Evolutionary conservation across 306 rosid species (phyloP).

Genomic region (Ziziphus jujuba): DNA sequence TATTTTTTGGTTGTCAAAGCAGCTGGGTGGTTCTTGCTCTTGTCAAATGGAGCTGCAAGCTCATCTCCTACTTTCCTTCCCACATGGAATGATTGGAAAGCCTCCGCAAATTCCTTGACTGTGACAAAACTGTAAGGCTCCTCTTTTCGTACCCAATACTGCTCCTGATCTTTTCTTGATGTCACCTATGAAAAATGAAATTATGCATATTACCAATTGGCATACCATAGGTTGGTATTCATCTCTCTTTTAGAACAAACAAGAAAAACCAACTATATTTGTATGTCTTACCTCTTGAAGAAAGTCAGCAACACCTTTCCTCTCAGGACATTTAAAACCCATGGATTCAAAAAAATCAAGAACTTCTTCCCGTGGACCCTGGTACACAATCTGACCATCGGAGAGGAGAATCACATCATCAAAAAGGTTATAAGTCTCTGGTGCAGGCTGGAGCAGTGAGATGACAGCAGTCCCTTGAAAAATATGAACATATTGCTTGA

Average conservation of each 20-base stretch:
- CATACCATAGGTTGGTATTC: no score
- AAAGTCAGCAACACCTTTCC: slow-evolving; percentile 48
- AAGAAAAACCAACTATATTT: not conserved
- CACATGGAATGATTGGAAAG: slow-evolving; percentile 54
- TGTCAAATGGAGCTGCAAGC: slow-evolving; percentile 49
- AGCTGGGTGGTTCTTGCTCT: slow-evolving; percentile 53
- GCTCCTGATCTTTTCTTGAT: slow-evolving; percentile 76
- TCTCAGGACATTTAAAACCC: slow-evolving; percentile 47
- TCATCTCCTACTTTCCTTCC: slow-evolving; percentile 44
- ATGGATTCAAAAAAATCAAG: slow-evolving; percentile 38
- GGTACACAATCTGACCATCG: slow-evolving; percentile 43
- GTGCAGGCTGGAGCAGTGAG: slow-evolving; percentile 53
- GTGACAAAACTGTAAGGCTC: slow-evolving; percentile 51
- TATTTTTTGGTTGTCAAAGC: slow-evolving; percentile 56
- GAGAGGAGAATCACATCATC: slow-evolving; percentile 46
- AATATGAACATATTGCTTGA: slow-evolving; percentile 35
- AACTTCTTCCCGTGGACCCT: slow-evolving; percentile 39
- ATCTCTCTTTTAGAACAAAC: not conserved
- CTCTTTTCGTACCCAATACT: slow-evolving; percentile 64
- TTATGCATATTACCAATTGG: not conserved
- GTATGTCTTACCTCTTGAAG: slow-evolving; percentile 37
- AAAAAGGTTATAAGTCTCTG: slow-evolving; percentile 48
- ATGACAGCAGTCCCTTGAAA: slow-evolving; percentile 35
- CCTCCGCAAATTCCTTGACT: slow-evolving; percentile 49
- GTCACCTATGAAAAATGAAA: slow-evolving; percentile 11